phyloP scores from a whole-genome alignment of 208 protist species.

The Crithidia fasciculata region DNA sequence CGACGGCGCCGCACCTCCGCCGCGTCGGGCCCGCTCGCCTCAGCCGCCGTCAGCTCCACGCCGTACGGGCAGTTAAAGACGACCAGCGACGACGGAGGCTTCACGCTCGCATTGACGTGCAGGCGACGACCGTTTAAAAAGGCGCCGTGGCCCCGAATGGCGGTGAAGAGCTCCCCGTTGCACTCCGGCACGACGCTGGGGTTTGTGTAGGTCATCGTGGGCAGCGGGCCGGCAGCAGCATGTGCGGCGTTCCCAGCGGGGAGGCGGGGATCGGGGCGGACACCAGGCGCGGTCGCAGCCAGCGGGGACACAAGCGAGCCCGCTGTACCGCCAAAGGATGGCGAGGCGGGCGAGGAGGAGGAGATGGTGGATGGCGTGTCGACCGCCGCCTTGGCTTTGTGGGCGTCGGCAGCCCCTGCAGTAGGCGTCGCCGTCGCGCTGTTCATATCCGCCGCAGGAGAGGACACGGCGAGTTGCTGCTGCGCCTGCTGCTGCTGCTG shows the following conservation, averaged over 20 bases:
- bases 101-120: conserved; percentile 28
- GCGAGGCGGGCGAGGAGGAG: not conserved
- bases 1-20: conserved; percentile 21
- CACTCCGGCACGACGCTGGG: conserved; percentile 33
- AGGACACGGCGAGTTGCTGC: not conserved
- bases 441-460: not conserved
- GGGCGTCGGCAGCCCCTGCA: not conserved
- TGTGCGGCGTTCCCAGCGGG: not conserved
- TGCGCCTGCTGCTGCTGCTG: conserved; percentile 32
- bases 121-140: conserved; percentile 69
- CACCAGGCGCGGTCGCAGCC: not conserved
- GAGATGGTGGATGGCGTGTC: not conserved
- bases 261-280: not conserved
- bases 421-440: not conserved
- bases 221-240: not conserved
- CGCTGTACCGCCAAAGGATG: not conserved
- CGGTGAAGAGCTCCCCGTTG: conserved; percentile 73
- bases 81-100: conserved; percentile 36
- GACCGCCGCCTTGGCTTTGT: conserved; percentile 4
- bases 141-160: conserved; percentile 60
- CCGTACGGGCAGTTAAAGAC: conserved; percentile 53
- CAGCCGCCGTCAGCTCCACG: conserved; percentile 28
- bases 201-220: conserved; percentile 7
- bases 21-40: conserved; percentile 9
- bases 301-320: not conserved